Percentiles rank a stretch among this genome's conserved stretches.
These are phyloP conservation scores for Setomelanomma holmii DNA, from an alignment of 2,329 filamentous ascomycete species.

Conservation along the genomic window DNA sequence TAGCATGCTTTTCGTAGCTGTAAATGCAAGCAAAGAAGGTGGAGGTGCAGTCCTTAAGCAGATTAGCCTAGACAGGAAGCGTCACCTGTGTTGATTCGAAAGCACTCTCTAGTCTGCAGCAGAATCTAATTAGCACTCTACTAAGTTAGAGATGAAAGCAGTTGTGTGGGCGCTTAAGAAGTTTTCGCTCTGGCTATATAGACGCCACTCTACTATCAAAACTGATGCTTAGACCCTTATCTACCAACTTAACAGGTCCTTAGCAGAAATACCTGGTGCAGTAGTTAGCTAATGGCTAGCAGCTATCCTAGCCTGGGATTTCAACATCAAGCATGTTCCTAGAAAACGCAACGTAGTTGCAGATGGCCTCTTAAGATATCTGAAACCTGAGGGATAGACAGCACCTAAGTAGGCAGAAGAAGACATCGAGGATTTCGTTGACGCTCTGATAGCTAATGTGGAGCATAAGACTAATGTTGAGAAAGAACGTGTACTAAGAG, in stretches of 20 bases:
- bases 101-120: neutral
- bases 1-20: neutral
- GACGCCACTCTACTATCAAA: neutral
- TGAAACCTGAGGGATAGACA: neutral
- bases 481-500: neutral
- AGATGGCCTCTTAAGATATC: neutral
- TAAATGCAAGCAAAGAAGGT: neutral
- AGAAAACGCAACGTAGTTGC: neutral
- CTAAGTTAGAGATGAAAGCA: neutral
- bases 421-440: neutral
- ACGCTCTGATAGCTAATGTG: neutral
- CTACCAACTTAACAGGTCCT: neutral
- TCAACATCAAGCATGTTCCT: neutral
- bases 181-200: neutral
- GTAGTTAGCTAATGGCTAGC: neutral
- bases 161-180: neutral
- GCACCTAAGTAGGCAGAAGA: neutral
- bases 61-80: neutral
- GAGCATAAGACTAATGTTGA: neutral
- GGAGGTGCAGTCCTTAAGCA: neutral
- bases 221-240: neutral
- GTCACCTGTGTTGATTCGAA: neutral
- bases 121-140: neutral
- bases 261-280: neutral
- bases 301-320: neutral